Percentiles rank a stretch among this genome's conserved stretches.
Evolutionary conservation across 2,329 filamentous ascomycete genomes (phyloP).

Genomic region (Trichophyton verrucosum): DNA sequence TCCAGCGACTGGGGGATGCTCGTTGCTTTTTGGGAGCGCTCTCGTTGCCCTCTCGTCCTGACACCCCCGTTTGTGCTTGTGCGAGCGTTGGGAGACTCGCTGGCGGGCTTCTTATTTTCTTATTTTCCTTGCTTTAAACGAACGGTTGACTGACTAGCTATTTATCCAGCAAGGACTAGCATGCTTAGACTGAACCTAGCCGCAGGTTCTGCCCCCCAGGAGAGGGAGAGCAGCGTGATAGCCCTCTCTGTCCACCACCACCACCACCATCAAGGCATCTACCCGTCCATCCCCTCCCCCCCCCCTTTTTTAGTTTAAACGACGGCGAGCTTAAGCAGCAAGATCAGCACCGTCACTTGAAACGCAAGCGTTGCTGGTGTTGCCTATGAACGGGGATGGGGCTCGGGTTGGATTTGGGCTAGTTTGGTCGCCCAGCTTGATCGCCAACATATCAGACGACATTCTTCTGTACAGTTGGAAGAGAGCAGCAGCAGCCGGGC

Average conservation of each 20-base stretch:
- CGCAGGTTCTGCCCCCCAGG: background rate
- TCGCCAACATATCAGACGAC: background rate
- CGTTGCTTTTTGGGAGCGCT: background rate
- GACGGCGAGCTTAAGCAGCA: background rate
- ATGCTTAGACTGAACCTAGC: background rate
- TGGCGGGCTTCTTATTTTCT: background rate
- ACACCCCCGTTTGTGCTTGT: background rate
- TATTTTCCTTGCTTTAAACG: background rate
- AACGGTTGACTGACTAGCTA: background rate
- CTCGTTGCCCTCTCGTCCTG: background rate
- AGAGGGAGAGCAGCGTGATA: background rate
- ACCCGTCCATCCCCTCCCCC: background rate
- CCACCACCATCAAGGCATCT: background rate
- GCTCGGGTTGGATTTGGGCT: background rate
- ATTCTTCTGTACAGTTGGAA: background rate
- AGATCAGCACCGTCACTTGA: slow-evolving; percentile 2
- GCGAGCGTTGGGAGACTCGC: background rate
- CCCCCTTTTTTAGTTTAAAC: background rate
- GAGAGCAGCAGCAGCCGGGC: background rate
- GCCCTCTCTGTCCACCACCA: background rate
- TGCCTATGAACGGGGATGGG: background rate
- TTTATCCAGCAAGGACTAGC: background rate
- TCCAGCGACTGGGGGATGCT: background rate
- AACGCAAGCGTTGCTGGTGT: background rate
- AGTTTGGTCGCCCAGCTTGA: background rate